Base-by-base conservation (phyloP, 768 basidiomycete species). In the Aureoboletus auriporus region DNA sequence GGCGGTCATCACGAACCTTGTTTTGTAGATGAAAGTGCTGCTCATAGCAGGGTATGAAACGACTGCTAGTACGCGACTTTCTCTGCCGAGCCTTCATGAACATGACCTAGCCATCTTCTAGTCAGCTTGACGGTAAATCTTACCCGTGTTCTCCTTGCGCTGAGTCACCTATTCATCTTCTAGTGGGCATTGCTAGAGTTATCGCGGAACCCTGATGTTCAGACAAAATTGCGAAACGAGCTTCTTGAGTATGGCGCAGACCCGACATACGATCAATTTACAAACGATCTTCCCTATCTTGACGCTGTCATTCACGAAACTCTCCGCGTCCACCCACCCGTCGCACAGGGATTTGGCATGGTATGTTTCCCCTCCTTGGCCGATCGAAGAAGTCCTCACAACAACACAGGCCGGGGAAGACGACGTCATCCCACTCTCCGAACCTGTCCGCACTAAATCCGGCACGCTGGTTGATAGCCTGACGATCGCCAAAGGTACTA, bases 101-200 rank as follows among this genome's bases (percentile, higher is more conserved):
- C 31, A 11, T 13, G 13, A n/a, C n/a, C 10, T 11, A 33, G 13
- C 31, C 11, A 33, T 39, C 14, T 3, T 14, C 14, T 14, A 64
- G 62, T 56, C 8, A 54, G 29, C 34, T 33, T 64, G 40, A 59
- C 49, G 9, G 58, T 54, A 31, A 41, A n/a, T 34, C n/a, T n/a
- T n/a, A n/a, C n/a, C n/a, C n/a, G n/a, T n/a, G n/a, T n/a, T n/a
- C n/a, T n/a, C n/a, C n/a, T n/a, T 0, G 4, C 9, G 10, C 12
- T 2, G 17, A 8, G 16, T 1, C 33, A 23, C 23, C 12, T 0
- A 26, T 37, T 29, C 3, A 44, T 16, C 12, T 14, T 29, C 14
- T 23, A 77, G 76, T 83, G 82, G 80, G 75, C 78, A 1, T 65
- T 84, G 0, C 72, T 83, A n/a, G 80, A 83, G 52, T 69, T 83